These are phyloP conservation scores for Colletotrichum caudatum DNA, from an alignment of 2,329 filamentous ascomycete species.

Conservation along the genomic window DNA sequence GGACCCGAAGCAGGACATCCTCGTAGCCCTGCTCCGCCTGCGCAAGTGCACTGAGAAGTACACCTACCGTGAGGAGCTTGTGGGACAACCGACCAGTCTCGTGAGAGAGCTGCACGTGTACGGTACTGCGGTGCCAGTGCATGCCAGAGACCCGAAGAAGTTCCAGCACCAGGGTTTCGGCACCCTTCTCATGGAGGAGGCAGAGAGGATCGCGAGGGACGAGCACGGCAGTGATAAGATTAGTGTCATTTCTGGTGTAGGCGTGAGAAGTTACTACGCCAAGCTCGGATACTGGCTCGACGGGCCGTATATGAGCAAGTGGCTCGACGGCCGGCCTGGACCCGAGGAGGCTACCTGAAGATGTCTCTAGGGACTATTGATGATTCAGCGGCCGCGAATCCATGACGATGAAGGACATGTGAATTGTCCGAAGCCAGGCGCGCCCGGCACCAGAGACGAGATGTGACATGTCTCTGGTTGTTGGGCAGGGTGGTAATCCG, in stretches of 20 bases:
- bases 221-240: constrained; percentile 96
- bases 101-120: constrained; percentile 97
- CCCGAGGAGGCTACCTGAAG: constrained; percentile 41
- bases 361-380: neutral
- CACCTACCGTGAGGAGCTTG: constrained; percentile 90
- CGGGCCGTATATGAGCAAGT: constrained; percentile 85
- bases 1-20: constrained; percentile 97
- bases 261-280: constrained; percentile 93
- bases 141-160: constrained; percentile 93
- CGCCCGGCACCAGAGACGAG: constrained; percentile 9
- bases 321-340: constrained; percentile 62
- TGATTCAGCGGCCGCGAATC: neutral
- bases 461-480: neutral
- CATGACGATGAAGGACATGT: neutral
- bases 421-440: neutral
- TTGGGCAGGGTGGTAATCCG: too few species aligned
- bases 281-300: constrained; percentile 95
- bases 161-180: constrained; percentile 99
- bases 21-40: constrained; percentile 89
- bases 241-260: constrained; percentile 97
- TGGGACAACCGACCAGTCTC: constrained; percentile 87
- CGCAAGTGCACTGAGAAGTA: constrained; percentile 92
- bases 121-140: constrained; percentile 95
- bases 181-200: constrained; percentile 96
- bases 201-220: constrained; percentile 91